Percentiles rank a stretch among this genome's conserved stretches.
These are phyloP conservation scores for Haematococcus sp. DNA, from an alignment of 139 green algal genomes.

Conservation along the genomic window DNA sequence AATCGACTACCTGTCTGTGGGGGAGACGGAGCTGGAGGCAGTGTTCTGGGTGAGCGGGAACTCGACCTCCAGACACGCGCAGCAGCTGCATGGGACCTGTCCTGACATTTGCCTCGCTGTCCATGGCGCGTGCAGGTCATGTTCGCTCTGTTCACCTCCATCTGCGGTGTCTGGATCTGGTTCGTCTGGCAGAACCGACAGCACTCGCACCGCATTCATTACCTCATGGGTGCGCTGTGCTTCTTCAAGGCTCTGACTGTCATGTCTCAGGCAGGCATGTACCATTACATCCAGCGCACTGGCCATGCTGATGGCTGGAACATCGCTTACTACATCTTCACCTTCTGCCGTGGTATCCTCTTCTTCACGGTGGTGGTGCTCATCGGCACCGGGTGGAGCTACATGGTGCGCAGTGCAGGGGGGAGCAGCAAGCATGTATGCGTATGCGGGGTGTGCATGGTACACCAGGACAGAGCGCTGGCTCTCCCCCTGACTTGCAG, in stretches of 20 bases:
- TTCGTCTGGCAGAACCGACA: slow-evolving; percentile 42
- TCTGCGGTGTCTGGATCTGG: slow-evolving; percentile 60
- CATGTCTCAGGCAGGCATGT: slow-evolving; percentile 73
- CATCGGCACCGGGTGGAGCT: slow-evolving; percentile 92
- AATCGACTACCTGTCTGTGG: slow-evolving; percentile 87
- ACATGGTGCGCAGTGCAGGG: slow-evolving; percentile 43
- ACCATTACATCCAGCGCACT: slow-evolving; percentile 73
- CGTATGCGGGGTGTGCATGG: not conserved
- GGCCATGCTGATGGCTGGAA: slow-evolving; percentile 91
- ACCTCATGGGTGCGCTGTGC: slow-evolving; percentile 87
- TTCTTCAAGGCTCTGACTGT: slow-evolving; percentile 87
- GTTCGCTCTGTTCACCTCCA: slow-evolving; percentile 74
- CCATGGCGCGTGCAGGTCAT: slow-evolving; percentile 56
- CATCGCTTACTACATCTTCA: slow-evolving; percentile 96
- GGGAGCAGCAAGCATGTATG: too few species aligned
- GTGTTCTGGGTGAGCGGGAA: slow-evolving; percentile 78
- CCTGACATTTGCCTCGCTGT: too few species aligned
- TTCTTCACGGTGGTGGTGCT: slow-evolving; percentile 95
- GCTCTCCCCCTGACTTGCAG: not conserved
- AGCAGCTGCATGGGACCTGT: too few species aligned
- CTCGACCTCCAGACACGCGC: too few species aligned
- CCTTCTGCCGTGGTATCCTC: slow-evolving; percentile 83
- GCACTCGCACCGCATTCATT: slow-evolving; percentile 83
- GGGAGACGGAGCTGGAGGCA: slow-evolving; percentile 79
- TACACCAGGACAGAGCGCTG: not conserved